Percentiles rank a stretch among this genome's conserved stretches.
phyloP scores from a whole-genome alignment of 805 yeast species.

The Kluyveromyces starmeri region DNA sequence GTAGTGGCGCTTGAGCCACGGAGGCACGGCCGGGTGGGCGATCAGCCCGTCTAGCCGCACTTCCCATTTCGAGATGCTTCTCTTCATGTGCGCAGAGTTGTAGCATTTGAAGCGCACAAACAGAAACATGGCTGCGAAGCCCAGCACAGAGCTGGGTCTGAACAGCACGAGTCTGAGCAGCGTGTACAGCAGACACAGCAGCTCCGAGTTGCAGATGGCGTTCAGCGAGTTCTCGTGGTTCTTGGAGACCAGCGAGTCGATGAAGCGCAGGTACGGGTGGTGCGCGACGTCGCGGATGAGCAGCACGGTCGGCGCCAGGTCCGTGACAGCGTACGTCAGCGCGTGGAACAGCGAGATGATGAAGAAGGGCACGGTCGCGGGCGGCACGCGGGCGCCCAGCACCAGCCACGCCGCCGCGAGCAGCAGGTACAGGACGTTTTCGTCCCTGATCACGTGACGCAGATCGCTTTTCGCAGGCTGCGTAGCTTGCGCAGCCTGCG shows the following conservation, averaged over 20 bases:
- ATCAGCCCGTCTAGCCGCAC: constrained; percentile 53
- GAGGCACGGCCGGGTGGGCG: constrained; percentile 45
- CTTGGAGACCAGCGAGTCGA: constrained; percentile 39
- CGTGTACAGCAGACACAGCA: constrained; percentile 34
- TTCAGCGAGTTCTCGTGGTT: constrained; percentile 53
- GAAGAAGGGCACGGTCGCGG: constrained; percentile 65
- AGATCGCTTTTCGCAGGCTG: constrained; percentile 1
- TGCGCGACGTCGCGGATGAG: constrained; percentile 20
- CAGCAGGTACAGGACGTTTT: constrained; percentile 63
- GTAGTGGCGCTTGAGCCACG: constrained; percentile 14
- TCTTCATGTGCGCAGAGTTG: constrained; percentile 62
- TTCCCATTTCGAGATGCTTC: constrained; percentile 59
- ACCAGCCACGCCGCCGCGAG: constrained; percentile 44
- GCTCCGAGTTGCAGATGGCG: constrained; percentile 52
- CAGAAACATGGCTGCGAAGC: constrained; percentile 42
- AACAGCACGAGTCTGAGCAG: constrained; percentile 49
- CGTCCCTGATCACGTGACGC: constrained; percentile 41
- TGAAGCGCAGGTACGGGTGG: constrained; percentile 16
- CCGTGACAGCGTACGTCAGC: constrained; percentile 57
- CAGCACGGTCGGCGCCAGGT: constrained; percentile 53
- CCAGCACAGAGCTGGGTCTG: constrained; percentile 53
- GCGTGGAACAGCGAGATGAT: constrained; percentile 78
- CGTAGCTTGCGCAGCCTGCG: constrained; percentile 16
- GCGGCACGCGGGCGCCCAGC: constrained; percentile 46
- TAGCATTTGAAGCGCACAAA: constrained; percentile 76